A percentile compares a stretch with the other conserved stretches of the same genome.
Conservation (phyloP, 2,329 filamentous ascomycete genomes). For the Xylariaceae sp. region DNA sequence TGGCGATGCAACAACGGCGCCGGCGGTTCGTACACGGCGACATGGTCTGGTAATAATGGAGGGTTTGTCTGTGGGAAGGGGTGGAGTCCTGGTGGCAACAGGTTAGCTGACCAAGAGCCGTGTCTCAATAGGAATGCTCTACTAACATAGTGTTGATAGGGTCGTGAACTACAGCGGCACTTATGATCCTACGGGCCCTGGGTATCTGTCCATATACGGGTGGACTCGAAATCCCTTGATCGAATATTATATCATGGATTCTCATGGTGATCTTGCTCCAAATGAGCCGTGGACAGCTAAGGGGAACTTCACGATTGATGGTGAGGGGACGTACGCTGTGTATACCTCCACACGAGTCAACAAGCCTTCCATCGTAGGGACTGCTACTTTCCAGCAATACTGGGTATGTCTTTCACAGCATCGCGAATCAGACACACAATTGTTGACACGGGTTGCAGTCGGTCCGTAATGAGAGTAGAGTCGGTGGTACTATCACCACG, state of each 20-base stretch:
- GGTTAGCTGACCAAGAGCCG: slow-evolving; percentile 33
- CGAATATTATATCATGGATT: slow-evolving; percentile 59
- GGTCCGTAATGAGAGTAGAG: slow-evolving; percentile 46
- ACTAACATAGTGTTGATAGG: slow-evolving; percentile 18
- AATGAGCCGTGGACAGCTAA: slow-evolving; percentile 45
- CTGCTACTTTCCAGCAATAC: slow-evolving; percentile 53
- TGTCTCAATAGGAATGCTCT: neutral
- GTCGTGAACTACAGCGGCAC: slow-evolving; percentile 36
- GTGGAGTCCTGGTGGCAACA: slow-evolving; percentile 51
- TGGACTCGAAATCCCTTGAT: slow-evolving; percentile 40
- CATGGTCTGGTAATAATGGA: slow-evolving; percentile 45
- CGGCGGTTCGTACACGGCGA: slow-evolving; percentile 41
- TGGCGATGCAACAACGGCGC: slow-evolving; percentile 41
- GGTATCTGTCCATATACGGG: slow-evolving; percentile 57
- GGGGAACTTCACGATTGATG: slow-evolving; percentile 48
- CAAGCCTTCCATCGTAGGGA: slow-evolving; percentile 53
- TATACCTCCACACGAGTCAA: slow-evolving; percentile 48
- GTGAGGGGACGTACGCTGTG: slow-evolving; percentile 51
- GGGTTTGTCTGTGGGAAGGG: slow-evolving; percentile 60
- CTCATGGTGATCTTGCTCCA: slow-evolving; percentile 48
- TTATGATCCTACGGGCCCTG: slow-evolving; percentile 36
- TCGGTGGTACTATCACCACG: slow-evolving; percentile 51
- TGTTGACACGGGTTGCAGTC: slow-evolving; percentile 24
- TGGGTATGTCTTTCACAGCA: slow-evolving; percentile 28
- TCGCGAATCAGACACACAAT: neutral